A percentile compares a stretch with the other conserved stretches of the same genome.
These are phyloP conservation scores for Xylariaceae sp. DNA, from an alignment of 2,329 filamentous ascomycete species.

Conservation along the genomic window DNA sequence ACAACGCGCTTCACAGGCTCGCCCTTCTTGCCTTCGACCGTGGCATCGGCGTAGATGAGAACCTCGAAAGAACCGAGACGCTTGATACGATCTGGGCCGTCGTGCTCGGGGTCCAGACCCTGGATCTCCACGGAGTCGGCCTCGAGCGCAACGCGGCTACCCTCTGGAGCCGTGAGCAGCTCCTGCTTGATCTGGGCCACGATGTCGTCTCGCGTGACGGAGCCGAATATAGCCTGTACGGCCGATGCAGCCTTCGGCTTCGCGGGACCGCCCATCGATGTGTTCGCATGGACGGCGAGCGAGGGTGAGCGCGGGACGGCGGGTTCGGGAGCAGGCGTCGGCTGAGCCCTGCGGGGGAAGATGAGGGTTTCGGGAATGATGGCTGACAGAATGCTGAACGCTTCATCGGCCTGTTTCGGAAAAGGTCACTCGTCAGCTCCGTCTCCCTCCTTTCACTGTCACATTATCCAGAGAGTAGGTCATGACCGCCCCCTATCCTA, in stretches of 20 bases:
- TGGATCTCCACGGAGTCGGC: slow-evolving; percentile 31
- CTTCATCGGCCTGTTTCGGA: slow-evolving; percentile 31
- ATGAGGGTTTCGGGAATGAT: slow-evolving; percentile 34
- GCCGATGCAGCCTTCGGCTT: slow-evolving; percentile 6
- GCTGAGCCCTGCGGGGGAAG: slow-evolving; percentile 31
- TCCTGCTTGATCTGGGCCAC: slow-evolving; percentile 30
- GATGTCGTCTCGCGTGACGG: slow-evolving; percentile 37
- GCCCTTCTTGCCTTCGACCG: slow-evolving; percentile 26
- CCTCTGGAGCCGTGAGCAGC: slow-evolving; percentile 31
- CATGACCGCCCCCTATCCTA: no score
- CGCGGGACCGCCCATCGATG: slow-evolving; percentile 17
- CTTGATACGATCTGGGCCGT: slow-evolving; percentile 36
- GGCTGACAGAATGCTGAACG: slow-evolving; percentile 30
- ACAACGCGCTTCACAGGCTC: slow-evolving; percentile 31
- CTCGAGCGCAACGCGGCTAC: slow-evolving; percentile 33
- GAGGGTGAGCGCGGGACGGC: slow-evolving; percentile 23
- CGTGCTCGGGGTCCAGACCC: slow-evolving; percentile 23
- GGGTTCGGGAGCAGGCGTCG: slow-evolving; percentile 13
- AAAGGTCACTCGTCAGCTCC: no score
- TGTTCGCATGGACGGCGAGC: slow-evolving; percentile 23
- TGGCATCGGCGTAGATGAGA: slow-evolving; percentile 24
- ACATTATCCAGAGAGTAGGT: no score
- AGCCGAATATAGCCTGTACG: slow-evolving; percentile 36
- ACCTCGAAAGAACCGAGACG: slow-evolving; percentile 37
- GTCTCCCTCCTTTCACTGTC: no score